Evolutionary conservation across 75 land plant genomes (phyloP).

Genomic region (Adiantum capillusveneris): DNA sequence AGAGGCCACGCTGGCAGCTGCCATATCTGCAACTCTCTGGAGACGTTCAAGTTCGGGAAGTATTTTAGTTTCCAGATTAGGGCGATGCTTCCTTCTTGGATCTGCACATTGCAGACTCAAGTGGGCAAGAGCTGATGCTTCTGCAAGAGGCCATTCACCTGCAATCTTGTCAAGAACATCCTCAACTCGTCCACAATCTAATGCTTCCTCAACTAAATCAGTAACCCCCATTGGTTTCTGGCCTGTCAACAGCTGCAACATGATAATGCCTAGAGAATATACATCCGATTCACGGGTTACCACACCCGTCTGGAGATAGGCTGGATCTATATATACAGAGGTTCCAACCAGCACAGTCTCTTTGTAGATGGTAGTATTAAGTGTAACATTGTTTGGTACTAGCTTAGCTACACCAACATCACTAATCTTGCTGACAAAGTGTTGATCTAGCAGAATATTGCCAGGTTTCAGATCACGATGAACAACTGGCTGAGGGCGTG

Average conservation of each 20-base stretch:
- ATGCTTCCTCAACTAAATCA: slow-evolving; percentile 33
- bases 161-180: slow-evolving; percentile 36
- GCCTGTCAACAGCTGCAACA: slow-evolving; percentile 60
- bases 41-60: slow-evolving; percentile 8
- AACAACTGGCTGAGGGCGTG: slow-evolving; percentile 67
- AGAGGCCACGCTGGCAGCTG: no score
- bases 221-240: slow-evolving; percentile 23
- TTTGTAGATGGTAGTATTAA: slow-evolving; percentile 15
- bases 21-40: no score
- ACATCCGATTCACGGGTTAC: slow-evolving; percentile 64
- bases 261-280: slow-evolving; percentile 59
- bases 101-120: slow-evolving; percentile 45
- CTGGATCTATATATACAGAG: slow-evolving; percentile 65
- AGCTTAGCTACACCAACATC: slow-evolving; percentile 80
- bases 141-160: slow-evolving; percentile 62
- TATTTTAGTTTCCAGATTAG: slow-evolving; percentile 40
- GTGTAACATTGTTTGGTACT: slow-evolving; percentile 15
- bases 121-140: slow-evolving; percentile 38
- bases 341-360: slow-evolving; percentile 49
- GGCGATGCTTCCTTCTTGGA: slow-evolving; percentile 27
- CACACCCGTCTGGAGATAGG: slow-evolving; percentile 41
- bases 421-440: slow-evolving; percentile 67
- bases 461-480: slow-evolving; percentile 93
- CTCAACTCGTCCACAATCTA: slow-evolving; percentile 22
- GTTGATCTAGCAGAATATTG: slow-evolving; percentile 60